Evolutionary conservation across 805 yeast species (phyloP).

Genomic region (Debaryomyces castellii): DNA sequence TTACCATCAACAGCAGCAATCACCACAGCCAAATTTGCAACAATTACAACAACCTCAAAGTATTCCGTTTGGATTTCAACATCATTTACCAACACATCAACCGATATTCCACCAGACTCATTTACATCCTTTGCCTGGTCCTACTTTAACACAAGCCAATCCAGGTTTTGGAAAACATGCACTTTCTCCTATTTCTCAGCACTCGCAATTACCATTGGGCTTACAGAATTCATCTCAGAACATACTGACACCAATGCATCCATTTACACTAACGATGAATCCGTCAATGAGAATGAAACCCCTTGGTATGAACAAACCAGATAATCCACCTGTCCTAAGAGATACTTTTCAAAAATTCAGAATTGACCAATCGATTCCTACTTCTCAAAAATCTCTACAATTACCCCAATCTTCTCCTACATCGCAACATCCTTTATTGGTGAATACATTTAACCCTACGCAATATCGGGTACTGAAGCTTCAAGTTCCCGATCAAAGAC

Average conservation of each 20-base stretch:
- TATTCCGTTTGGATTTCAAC: background rate
- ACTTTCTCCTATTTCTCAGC: background rate
- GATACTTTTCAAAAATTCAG: constrained; percentile 18
- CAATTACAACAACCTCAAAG: constrained; percentile 6
- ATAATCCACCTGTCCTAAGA: background rate
- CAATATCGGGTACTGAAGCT: background rate
- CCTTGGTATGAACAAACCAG: background rate
- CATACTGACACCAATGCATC: background rate
- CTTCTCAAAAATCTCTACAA: background rate
- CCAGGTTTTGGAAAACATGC: background rate
- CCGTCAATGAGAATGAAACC: background rate
- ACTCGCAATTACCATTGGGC: background rate
- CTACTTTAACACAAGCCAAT: background rate
- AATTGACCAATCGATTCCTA: constrained; percentile 3
- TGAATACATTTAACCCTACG: background rate
- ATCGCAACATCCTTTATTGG: background rate
- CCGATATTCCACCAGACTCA: background rate
- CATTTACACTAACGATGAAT: background rate
- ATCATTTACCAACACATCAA: background rate
- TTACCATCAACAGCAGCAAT: constrained; percentile 4
- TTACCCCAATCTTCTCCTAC: background rate
- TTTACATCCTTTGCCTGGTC: background rate
- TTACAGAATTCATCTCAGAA: background rate
- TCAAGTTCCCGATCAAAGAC: background rate
- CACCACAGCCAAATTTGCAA: constrained; percentile 2